Percentiles rank a stretch among this genome's conserved stretches.
phyloP scores from a whole-genome alignment of 495 filamentous ascomycete species.

The Xylaria scruposa region DNA sequence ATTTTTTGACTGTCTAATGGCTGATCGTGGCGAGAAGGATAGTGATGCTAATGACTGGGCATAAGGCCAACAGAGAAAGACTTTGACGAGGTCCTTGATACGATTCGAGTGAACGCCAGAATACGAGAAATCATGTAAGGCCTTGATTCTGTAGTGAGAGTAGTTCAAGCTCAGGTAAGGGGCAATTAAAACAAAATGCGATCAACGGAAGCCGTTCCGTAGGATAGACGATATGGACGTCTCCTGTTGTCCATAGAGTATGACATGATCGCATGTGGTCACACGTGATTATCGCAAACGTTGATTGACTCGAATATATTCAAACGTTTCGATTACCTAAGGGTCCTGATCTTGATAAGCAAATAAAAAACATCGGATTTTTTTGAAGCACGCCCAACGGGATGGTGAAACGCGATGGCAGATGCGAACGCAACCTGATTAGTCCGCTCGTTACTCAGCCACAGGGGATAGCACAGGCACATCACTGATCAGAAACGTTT shows the following conservation, averaged over 20 bases:
- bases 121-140: not conserved
- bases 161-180: not conserved
- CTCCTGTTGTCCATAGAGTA: not conserved
- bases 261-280: not conserved
- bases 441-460: conserved; percentile 10
- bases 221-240: not conserved
- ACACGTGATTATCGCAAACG: not conserved
- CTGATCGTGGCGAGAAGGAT: not conserved
- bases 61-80: conserved; percentile 6
- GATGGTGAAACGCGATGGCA: conserved; percentile 17
- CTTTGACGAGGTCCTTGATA: not conserved
- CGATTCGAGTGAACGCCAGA: too few species aligned
- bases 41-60: not conserved
- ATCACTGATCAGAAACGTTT: not conserved
- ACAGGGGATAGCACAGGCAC: not conserved
- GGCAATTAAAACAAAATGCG: not conserved
- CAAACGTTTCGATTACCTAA: not conserved
- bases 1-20: not conserved
- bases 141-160: not conserved
- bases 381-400: not conserved
- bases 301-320: not conserved
- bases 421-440: not conserved
- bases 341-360: not conserved
- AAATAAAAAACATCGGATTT: conserved; percentile 16
- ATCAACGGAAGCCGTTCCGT: not conserved